phyloP scores from a whole-genome alignment of 768 basidiomycete genomes.

The Calocybe indica region DNA sequence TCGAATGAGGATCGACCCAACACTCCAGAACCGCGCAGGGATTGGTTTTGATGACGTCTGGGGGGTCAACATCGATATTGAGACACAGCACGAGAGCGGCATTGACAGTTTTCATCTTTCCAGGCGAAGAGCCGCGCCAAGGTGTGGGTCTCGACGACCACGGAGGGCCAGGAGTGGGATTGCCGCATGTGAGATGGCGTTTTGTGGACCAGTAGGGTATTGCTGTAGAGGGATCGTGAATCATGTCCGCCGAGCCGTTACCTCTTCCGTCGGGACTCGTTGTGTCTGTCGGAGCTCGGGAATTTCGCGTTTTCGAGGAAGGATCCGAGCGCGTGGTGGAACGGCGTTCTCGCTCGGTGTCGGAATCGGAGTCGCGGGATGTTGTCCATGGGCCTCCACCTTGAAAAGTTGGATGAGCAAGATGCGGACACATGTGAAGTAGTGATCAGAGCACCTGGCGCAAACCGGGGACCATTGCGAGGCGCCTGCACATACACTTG shows the following conservation, averaged over 20 bases:
- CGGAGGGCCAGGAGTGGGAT: slow-evolving; percentile 66
- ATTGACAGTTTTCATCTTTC: slow-evolving; percentile 86
- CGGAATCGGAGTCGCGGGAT: slow-evolving; percentile 40
- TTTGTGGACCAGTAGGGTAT: slow-evolving; percentile 85
- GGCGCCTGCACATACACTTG: slow-evolving; percentile 10
- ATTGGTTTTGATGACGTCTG: slow-evolving; percentile 94
- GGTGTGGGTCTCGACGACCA: slow-evolving; percentile 61
- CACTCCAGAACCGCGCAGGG: slow-evolving; percentile 94
- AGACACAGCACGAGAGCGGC: slow-evolving; percentile 88
- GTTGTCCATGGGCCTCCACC: slow-evolving; percentile 26
- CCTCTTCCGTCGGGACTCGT: slow-evolving; percentile 28
- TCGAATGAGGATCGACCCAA: slow-evolving; percentile 94
- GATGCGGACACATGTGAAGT: not conserved
- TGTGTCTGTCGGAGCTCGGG: slow-evolving; percentile 15
- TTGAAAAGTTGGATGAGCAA: slow-evolving; percentile 7
- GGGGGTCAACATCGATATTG: slow-evolving; percentile 97
- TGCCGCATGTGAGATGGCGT: slow-evolving; percentile 87
- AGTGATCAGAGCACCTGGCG: slow-evolving; percentile 14
- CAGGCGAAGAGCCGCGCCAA: slow-evolving; percentile 78
- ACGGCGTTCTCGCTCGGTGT: slow-evolving; percentile 46
- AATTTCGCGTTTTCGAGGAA: slow-evolving; percentile 32
- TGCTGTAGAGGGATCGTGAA: slow-evolving; percentile 47
- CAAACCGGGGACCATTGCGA: slow-evolving; percentile 19
- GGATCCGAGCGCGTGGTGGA: slow-evolving; percentile 46
- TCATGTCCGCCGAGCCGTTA: slow-evolving; percentile 40